A percentile compares a stretch with the other conserved stretches of the same genome.
These are phyloP conservation scores for Phytophthora chlamydospora DNA, from an alignment of 352 stramenopile genomes.

Conservation along the genomic window DNA sequence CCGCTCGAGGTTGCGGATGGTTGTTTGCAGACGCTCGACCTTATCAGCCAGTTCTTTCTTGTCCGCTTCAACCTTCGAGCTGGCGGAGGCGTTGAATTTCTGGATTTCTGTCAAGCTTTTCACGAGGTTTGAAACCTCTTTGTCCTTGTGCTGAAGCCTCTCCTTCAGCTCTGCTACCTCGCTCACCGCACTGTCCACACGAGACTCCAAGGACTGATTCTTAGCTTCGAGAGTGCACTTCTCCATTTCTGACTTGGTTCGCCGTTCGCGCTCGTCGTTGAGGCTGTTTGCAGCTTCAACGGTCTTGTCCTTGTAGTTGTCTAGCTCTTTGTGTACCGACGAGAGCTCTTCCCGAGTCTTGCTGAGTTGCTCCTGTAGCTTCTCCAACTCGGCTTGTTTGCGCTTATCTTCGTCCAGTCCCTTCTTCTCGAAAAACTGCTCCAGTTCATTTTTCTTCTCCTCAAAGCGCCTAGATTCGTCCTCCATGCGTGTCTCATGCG, in stretches of 20 bases:
- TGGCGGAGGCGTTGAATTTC: constrained; percentile 70
- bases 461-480: constrained; percentile 63
- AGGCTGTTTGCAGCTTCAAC: constrained; percentile 50
- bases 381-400: constrained; percentile 61
- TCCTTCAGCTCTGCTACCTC: constrained; percentile 61
- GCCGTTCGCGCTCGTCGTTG: constrained; percentile 58
- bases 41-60: constrained; percentile 74
- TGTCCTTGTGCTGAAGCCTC: constrained; percentile 71
- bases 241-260: constrained; percentile 61
- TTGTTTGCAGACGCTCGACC: constrained; percentile 57
- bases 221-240: constrained; percentile 68
- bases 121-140: constrained; percentile 69
- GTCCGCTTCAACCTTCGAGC: constrained; percentile 66
- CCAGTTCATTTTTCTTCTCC: constrained; percentile 70
- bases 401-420: constrained; percentile 55
- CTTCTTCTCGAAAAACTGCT: constrained; percentile 68
- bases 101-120: constrained; percentile 80
- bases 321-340: constrained; percentile 52
- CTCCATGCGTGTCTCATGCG: constrained; percentile 49
- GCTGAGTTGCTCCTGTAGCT: constrained; percentile 54
- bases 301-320: constrained; percentile 51
- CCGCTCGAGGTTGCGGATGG: constrained; percentile 55
- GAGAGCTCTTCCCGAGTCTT: constrained; percentile 60
- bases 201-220: constrained; percentile 58
- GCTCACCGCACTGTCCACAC: constrained; percentile 34